phyloP scores from a whole-genome alignment of 1,284 basidiomycete species.

The Dichomitus squalens region DNA sequence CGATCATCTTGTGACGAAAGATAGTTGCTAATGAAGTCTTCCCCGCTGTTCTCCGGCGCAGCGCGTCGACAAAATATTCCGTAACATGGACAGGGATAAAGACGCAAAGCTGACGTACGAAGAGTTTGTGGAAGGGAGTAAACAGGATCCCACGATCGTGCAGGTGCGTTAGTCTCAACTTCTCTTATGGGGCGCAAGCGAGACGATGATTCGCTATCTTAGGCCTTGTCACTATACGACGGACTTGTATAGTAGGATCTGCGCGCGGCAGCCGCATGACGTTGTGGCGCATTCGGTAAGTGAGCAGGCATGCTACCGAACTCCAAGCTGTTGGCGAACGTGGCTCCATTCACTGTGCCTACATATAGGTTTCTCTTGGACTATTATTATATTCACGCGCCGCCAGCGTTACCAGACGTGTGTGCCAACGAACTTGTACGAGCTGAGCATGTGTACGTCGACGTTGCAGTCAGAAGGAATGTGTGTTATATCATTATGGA shows the following conservation, averaged over 20 bases:
- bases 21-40: background rate
- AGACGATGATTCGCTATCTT: slow-evolving; percentile 10
- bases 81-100: slow-evolving; percentile 91
- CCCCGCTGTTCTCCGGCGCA: slow-evolving; percentile 33
- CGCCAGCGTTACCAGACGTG: background rate
- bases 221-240: slow-evolving; percentile 81
- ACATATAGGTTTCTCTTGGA: slow-evolving; percentile 4
- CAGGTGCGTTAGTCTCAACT: slow-evolving; percentile 59
- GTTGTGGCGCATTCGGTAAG: slow-evolving; percentile 17
- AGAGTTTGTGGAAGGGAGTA: slow-evolving; percentile 96
- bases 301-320: slow-evolving; percentile 1
- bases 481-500: slow-evolving; percentile 27
- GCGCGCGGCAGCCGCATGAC: background rate
- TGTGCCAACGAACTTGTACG: slow-evolving; percentile 17
- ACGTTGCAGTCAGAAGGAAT: slow-evolving; percentile 20
- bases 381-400: slow-evolving; percentile 8
- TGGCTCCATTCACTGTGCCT: background rate
- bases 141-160: slow-evolving; percentile 97
- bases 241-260: slow-evolving; percentile 59
- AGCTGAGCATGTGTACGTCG: slow-evolving; percentile 16
- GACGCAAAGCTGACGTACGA: slow-evolving; percentile 89
- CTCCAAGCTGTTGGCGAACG: no score
- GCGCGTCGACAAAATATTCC: slow-evolving; percentile 97
- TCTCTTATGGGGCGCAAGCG: background rate
- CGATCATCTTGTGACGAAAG: background rate